Evolutionary conservation across 768 basidiomycete genomes (phyloP).

Genomic region (Boletus eberwhitei): DNA sequence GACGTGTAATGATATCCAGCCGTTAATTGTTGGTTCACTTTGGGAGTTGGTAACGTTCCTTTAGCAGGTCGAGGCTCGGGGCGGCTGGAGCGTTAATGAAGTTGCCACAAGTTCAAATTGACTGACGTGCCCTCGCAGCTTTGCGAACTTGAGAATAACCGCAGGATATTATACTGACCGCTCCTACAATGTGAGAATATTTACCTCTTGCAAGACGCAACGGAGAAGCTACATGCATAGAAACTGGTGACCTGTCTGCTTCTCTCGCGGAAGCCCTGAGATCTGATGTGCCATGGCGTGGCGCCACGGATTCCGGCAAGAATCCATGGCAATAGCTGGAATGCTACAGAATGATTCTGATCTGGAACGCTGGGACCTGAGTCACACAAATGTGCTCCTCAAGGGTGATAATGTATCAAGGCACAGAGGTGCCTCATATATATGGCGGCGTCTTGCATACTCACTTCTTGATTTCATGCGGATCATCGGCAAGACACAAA

Average conservation of each 20-base stretch:
- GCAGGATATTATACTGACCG: neutral
- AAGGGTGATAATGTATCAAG: neutral
- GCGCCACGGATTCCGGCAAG: neutral
- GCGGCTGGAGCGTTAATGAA: neutral
- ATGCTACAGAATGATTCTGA: neutral
- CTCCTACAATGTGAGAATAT: neutral
- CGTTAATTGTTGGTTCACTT: neutral
- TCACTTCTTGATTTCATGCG: slow-evolving; percentile 7
- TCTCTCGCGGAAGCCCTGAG: neutral
- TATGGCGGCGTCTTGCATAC: neutral
- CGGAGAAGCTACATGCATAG: neutral
- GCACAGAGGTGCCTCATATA: neutral
- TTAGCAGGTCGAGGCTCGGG: neutral
- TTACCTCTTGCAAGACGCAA: neutral
- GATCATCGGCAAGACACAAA: slow-evolving; percentile 2
- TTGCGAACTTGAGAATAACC: neutral
- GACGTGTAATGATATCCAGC: no score
- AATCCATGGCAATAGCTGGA: neutral
- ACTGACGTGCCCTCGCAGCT: neutral
- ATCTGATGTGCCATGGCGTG: neutral
- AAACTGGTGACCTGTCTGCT: neutral
- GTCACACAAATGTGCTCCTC: neutral
- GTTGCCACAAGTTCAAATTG: neutral
- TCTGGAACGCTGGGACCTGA: neutral
- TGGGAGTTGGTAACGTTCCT: neutral